A percentile compares a stretch with the other conserved stretches of the same genome.
These are phyloP conservation scores for Skeletonema costatum DNA, from an alignment of 108 stramenopile genomes.

Conservation along the genomic window DNA sequence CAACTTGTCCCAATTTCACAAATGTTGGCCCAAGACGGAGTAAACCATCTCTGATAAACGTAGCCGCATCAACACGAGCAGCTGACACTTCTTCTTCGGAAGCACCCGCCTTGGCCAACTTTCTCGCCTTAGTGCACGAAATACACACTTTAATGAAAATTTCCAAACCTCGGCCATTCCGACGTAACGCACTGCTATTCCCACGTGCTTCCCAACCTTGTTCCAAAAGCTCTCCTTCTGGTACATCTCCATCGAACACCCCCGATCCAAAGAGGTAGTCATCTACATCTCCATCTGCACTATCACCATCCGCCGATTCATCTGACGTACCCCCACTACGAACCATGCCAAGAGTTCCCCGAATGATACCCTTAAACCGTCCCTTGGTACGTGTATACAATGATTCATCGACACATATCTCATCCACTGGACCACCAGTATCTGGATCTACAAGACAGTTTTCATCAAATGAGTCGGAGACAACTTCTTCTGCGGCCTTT, in stretches of 20 bases:
- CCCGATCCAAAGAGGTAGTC: slow-evolving; percentile 29
- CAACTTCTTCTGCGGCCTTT: slow-evolving; percentile 60
- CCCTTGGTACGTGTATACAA: slow-evolving; percentile 51
- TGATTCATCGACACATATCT: slow-evolving; percentile 71
- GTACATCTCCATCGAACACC: slow-evolving; percentile 36
- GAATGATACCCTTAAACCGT: slow-evolving; percentile 56
- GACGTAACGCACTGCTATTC: slow-evolving; percentile 53
- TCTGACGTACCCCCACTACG: slow-evolving; percentile 33
- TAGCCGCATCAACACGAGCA: slow-evolving; percentile 76
- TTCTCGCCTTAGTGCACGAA: slow-evolving; percentile 75
- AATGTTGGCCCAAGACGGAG: slow-evolving; percentile 93
- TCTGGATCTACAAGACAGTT: slow-evolving; percentile 62
- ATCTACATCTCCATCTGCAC: slow-evolving; percentile 11
- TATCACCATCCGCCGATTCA: neutral
- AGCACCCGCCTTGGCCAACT: slow-evolving; percentile 70
- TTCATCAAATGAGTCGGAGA: slow-evolving; percentile 65
- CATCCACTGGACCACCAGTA: slow-evolving; percentile 59
- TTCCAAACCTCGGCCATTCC: slow-evolving; percentile 92
- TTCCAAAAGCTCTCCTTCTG: slow-evolving; percentile 79
- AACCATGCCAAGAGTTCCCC: slow-evolving; percentile 56
- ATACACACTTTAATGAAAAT: slow-evolving; percentile 79
- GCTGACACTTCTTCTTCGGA: slow-evolving; percentile 64
- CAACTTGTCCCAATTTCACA: slow-evolving; percentile 89
- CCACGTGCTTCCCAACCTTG: slow-evolving; percentile 81
- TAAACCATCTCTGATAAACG: slow-evolving; percentile 86